Conservation (phyloP, 768 basidiomycete species). For the Trametes punicea region DNA sequence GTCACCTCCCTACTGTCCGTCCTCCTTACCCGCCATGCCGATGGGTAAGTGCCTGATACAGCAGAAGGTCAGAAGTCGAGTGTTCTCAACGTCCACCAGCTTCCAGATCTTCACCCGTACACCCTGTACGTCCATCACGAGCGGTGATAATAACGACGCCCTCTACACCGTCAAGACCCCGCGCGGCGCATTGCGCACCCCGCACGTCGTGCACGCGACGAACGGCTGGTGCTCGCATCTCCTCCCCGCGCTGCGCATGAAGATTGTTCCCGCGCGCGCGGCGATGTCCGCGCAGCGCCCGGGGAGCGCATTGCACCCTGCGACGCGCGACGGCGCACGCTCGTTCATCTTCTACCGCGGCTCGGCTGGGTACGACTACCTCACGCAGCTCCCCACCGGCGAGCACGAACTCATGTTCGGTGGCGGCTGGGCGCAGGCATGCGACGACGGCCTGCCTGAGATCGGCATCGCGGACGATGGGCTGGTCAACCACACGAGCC, state of each 20-base stretch:
- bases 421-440: conserved; percentile 46
- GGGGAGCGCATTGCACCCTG: conserved; percentile 33
- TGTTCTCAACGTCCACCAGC: conserved; percentile 31
- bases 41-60: conserved; percentile 36
- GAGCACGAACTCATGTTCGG: conserved; percentile 62
- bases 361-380: conserved; percentile 55
- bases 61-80: neutral
- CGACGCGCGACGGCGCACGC: conserved; percentile 38
- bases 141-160: conserved; percentile 19
- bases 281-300: conserved; percentile 66
- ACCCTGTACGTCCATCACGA: conserved; percentile 38
- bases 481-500: conserved; percentile 34
- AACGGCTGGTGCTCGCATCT: conserved; percentile 82
- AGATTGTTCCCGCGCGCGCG: conserved; percentile 58
- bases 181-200: conserved; percentile 51
- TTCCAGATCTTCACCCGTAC: conserved; percentile 45
- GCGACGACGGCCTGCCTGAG: conserved; percentile 28
- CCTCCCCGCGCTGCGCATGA: conserved; percentile 56
- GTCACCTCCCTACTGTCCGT: conserved; percentile 57
- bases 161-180: conserved; percentile 60
- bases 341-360: conserved; percentile 59
- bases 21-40: conserved; percentile 47
- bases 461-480: conserved; percentile 36
- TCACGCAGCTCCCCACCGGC: conserved; percentile 54
- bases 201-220: conserved; percentile 77